Base-by-base conservation (phyloP, 2,329 filamentous ascomycete species). In the Magnaporthales sp. region DNA sequence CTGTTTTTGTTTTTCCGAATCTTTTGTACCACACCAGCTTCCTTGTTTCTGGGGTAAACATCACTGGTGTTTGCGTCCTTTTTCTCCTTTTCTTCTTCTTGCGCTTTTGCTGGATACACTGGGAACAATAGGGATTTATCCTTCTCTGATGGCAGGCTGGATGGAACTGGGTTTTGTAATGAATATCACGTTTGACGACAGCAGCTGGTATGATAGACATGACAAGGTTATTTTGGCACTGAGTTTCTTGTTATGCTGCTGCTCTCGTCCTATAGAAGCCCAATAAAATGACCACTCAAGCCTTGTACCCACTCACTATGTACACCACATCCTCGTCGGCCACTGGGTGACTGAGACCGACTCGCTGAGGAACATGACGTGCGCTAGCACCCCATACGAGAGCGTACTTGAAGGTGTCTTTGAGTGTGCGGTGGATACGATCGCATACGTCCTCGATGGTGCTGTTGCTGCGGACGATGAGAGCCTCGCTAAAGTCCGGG, bases 361-460 rank as follows among this genome's bases (percentile, higher is more conserved):
- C 94, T 69, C 95, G 84, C 82, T 99, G 95, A 46, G 96, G 95
- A 46, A 98, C 84, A 81, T 99, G 96, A 73, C 92, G 88, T 46
- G 95, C 95, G 78, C 94, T 98, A 22, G 93, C 93, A 4, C 95
- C 95, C 96, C 96, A 99, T 0, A 99, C 95, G 71, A 98, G 80
- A 3, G 95, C 96, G 80, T 98, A 97, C 83, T 98, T 99, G 85
- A 98, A 99, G 4, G 93, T 97, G 70, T 99, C 96, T 86, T 98
- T 99, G 71, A 99, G 81, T 29, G 88, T 95, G 69, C 95, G 85
- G 80, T 99, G 95, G 71, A 99, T 91, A 73, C 92, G 88, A 78
- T 99, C 95, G 78, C 95, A 99, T 10, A 99, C 95, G 77, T 99
- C 94, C 80, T 98, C 95, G 74, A 99, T 93, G 13, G 89, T 92